Percentiles rank a stretch among this genome's conserved stretches.
Evolutionary conservation across 345 rosid genomes (phyloP).

Genomic region (Cochlearia excelsa): DNA sequence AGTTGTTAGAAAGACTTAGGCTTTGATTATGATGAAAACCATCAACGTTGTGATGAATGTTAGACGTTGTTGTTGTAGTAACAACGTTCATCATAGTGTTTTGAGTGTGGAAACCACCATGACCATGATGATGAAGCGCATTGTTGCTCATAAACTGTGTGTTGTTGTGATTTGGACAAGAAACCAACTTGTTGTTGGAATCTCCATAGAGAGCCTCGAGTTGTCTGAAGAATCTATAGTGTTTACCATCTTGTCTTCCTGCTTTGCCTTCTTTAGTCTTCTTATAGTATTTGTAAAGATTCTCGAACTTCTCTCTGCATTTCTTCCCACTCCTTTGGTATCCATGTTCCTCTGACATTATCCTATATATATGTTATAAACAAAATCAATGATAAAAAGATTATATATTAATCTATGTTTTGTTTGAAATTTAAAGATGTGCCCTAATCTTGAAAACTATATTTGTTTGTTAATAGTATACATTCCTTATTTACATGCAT

Average conservation of each 20-base stretch:
- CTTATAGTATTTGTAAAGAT: conserved; percentile 85
- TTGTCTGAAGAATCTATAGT: conserved; percentile 84
- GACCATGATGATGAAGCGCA: conserved; percentile 18
- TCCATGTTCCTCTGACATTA: conserved; percentile 85
- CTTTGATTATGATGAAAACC: conserved; percentile 41
- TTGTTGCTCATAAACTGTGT: conserved; percentile 31
- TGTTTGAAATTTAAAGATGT: too few species aligned
- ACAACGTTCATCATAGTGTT: neutral
- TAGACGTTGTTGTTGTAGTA: neutral
- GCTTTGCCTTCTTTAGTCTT: conserved; percentile 93
- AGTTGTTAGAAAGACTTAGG: conserved; percentile 56
- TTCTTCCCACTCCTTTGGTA: conserved; percentile 87
- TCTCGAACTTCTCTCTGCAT: conserved; percentile 92
- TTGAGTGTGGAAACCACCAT: conserved; percentile 20
- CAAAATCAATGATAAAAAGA: neutral
- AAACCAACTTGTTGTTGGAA: conserved; percentile 33
- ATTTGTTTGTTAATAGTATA: too few species aligned
- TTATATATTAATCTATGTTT: too few species aligned
- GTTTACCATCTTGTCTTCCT: conserved; percentile 87
- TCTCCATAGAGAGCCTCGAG: conserved; percentile 88
- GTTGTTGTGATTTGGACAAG: conserved; percentile 31
- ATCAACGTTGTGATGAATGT: conserved; percentile 1
- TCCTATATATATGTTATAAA: conserved; percentile 37
- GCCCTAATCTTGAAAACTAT: too few species aligned
- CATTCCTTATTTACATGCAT: neutral